These are phyloP conservation scores for Kodamaea fukazawae DNA, from an alignment of 805 yeast genomes.

Conservation along the genomic window DNA sequence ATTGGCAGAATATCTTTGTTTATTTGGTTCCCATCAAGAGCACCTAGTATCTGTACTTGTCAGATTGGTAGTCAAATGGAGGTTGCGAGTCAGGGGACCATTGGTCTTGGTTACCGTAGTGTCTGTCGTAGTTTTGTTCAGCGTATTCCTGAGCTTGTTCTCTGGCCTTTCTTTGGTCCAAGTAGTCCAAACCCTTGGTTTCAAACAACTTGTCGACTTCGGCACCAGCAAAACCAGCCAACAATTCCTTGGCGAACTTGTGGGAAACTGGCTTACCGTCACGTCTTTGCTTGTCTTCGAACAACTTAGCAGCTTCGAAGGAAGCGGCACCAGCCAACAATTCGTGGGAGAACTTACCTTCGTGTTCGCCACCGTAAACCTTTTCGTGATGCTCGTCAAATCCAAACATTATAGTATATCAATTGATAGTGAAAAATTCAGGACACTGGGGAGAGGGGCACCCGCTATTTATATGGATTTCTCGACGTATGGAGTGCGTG, in stretches of 20 bases:
- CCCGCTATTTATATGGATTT: not conserved
- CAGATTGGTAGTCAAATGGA: constrained; percentile 25
- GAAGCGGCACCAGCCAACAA: constrained; percentile 34
- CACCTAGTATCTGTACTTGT: constrained; percentile 20
- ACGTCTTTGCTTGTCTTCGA: constrained; percentile 31
- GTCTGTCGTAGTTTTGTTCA: constrained; percentile 23
- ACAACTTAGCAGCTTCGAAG: constrained; percentile 29
- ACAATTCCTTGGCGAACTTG: constrained; percentile 27
- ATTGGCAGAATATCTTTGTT: no score
- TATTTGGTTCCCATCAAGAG: no score
- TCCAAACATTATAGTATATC: constrained; percentile 19
- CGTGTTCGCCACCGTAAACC: constrained; percentile 30
- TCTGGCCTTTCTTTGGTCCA: constrained; percentile 25
- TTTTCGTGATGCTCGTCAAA: constrained; percentile 26
- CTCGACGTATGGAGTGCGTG: not conserved
- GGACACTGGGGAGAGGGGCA: not conserved
- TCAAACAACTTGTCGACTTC: constrained; percentile 34
- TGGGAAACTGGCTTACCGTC: constrained; percentile 33
- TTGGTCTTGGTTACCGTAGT: constrained; percentile 24
- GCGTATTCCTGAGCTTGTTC: constrained; percentile 23
- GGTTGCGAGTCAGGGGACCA: constrained; percentile 28
- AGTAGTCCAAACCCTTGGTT: constrained; percentile 32
- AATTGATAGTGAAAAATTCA: constrained; percentile 1
- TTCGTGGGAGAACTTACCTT: constrained; percentile 31
- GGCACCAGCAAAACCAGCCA: constrained; percentile 31